Base-by-base conservation (phyloP, 2,329 filamentous ascomycete species). In the Talaromyces funiculosus region DNA sequence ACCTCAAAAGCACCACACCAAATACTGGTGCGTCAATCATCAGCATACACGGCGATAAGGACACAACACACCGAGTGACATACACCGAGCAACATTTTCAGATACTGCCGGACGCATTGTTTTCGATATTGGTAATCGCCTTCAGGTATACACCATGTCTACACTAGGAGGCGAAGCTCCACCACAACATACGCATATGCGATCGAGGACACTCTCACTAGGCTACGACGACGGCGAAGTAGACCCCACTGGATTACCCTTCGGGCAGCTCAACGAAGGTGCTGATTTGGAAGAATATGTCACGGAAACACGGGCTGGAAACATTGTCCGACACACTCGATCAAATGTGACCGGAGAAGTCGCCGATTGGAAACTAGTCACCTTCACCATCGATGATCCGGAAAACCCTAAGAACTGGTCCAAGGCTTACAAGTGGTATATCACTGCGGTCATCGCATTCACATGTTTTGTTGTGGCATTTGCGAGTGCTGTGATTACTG, bases 361-460 rank as follows among this genome's bases (percentile, higher is more conserved):
- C n/a, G 76, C 80, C 64, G 74, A 80, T 31, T 86, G 84, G 69
- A 84, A 86, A 61, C 77, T 90, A 9, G 86, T 90, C 35, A 89
- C 87, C 0, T 96, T 94, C 69, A 83, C 80, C 3, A 81, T 86
- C 2, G 78, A 86, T 61, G 90, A 94, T 71, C 83, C 84, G 0
- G 88, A 87, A 64, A 93, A 93, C 68, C 90, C 90, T 0, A 93
- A 93, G 80, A 94, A 93, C 73, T 94, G 89, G 89, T 85, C 82
- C 60, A 91, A 90, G 73, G 78, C 76, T 1, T 88, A 79, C 73
- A 94, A 92, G 75, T 93, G 90, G 90, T 90, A 87, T 69, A 87
- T 85, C 69, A 96, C 91, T 24, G 91, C 95, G 87, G 85, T 90
- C 16, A 90, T 96, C 0, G 89, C 91, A 1, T 64, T 84, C 22